A percentile compares a stretch with the other conserved stretches of the same genome.
Evolutionary conservation across 2,329 filamentous ascomycete genomes (phyloP).

Genomic region (Alternaria longipes): DNA sequence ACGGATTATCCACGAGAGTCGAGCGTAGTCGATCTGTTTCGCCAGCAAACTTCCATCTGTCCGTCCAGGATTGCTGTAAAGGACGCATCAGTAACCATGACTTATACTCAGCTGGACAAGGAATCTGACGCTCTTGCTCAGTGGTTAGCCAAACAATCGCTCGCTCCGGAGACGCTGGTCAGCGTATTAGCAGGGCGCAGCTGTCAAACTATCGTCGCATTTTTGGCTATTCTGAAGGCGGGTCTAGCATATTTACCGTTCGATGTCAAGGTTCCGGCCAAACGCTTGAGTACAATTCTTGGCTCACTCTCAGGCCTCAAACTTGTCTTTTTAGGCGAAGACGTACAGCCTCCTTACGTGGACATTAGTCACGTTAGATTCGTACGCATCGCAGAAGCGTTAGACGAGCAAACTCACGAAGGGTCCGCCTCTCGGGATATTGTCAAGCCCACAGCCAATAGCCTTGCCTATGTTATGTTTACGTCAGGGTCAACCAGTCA

Average conservation of each 20-base stretch:
- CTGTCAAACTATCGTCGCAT: constrained; percentile 40
- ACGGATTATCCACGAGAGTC: background rate
- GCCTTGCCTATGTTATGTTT: constrained; percentile 66
- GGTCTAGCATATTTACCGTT: constrained; percentile 51
- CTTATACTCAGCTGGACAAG: constrained; percentile 17
- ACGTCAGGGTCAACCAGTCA: constrained; percentile 54
- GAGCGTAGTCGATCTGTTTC: constrained; percentile 15
- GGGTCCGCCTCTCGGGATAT: background rate
- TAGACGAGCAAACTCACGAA: background rate
- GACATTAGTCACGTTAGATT: too few species aligned
- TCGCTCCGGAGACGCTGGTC: constrained; percentile 19
- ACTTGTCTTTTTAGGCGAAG: too few species aligned
- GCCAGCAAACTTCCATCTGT: constrained; percentile 2
- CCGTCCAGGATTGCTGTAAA: constrained; percentile 15
- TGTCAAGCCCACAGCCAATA: background rate
- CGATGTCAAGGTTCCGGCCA: constrained; percentile 20
- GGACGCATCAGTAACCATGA: constrained; percentile 14
- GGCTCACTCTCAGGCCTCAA: too few species aligned
- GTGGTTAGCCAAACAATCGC: background rate
- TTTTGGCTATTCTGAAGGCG: constrained; percentile 55
- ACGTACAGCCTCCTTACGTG: too few species aligned
- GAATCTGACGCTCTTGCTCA: constrained; percentile 12
- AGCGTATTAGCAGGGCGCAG: constrained; percentile 27
- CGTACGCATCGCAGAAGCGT: too few species aligned
- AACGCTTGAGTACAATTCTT: too few species aligned